Conservation (phyloP, 2,329 filamentous ascomycete species). For the Helminthosporium solani region DNA sequence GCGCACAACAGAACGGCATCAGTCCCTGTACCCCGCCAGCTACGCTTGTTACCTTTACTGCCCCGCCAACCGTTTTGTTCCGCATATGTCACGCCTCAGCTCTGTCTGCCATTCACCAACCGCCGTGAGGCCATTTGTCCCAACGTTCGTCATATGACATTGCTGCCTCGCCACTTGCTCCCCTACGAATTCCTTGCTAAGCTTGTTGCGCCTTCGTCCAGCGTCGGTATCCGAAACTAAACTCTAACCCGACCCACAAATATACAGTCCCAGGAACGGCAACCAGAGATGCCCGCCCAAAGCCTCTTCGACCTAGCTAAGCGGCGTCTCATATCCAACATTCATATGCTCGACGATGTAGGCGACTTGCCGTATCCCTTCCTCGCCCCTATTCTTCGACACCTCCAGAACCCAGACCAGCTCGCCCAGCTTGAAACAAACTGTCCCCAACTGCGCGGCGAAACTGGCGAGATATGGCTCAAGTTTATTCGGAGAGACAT, state of each 20-base stretch:
- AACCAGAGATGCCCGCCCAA: constrained; percentile 32
- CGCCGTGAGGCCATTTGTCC: not conserved
- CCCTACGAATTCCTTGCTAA: no score
- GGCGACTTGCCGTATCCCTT: constrained; percentile 69
- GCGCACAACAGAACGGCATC: not conserved
- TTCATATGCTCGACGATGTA: constrained; percentile 62
- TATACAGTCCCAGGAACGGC: no score
- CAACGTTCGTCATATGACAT: not conserved
- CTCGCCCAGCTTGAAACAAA: constrained; percentile 70
- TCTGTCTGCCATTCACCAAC: not conserved
- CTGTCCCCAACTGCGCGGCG: constrained; percentile 72
- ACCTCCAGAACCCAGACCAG: constrained; percentile 71
- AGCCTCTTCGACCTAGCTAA: constrained; percentile 44
- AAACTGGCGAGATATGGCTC: constrained; percentile 73
- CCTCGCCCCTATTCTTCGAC: constrained; percentile 67
- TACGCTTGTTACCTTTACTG: not conserved
- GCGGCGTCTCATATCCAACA: constrained; percentile 44
- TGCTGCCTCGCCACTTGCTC: no score
- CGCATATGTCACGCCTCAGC: not conserved
- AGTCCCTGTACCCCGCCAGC: not conserved
- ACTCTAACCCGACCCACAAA: no score
- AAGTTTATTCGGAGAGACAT: constrained; percentile 78
- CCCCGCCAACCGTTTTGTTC: not conserved
- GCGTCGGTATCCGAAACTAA: no score
- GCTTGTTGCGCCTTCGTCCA: no score